Base-by-base conservation (phyloP, 148 eudicot genomes). In the Rhododendron williamsianum region DNA sequence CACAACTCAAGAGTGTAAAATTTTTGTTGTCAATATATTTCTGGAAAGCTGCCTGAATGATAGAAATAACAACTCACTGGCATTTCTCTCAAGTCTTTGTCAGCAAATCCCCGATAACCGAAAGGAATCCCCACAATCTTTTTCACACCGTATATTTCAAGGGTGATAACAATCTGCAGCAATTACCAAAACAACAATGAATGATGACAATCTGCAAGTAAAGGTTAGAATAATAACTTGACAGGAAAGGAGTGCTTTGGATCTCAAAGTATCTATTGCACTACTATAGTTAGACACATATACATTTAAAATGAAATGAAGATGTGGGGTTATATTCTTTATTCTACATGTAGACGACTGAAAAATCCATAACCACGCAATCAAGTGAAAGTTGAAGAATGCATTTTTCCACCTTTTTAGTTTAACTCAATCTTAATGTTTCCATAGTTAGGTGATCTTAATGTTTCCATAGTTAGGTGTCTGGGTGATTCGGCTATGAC, bases 91-190 rank as follows among this genome's bases (percentile, higher is more conserved):
- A 94, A 83, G 71, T 89, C 94, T 87, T 90, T 86, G 89, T 93
- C 94, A 69, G 93, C 88, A 87, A 96, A 96, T 84, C 99, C 99
- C 76, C 99, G 99, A 83, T 95, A 96, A 81, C 99, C 99, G 87
- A 94, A 96, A 82, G 97, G 99, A 88, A 95, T 94, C 33, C 99
- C 99, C 81, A 92, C 90, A 85, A 96, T 96, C 85, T 95, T 91
- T 87, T 94, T 94, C 76, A 95, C 99, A 46, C 99, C 99, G 89
- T 96, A 96, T 87, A 96, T 96, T 86, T 96, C 99, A 87, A 96
- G 99, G 12, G 99, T 96, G 87, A 96, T 94, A 30, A 96, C 99
- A 76, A 96, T 96, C 99, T 96, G 93, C 92, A 91, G 51, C 30
- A 72, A 81, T 56, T 69, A 33, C 9, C 71, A 51, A 82, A 30